Evolutionary conservation across 2,329 filamentous ascomycete genomes (phyloP).

Genomic region (Cordyceps tenuipes): DNA sequence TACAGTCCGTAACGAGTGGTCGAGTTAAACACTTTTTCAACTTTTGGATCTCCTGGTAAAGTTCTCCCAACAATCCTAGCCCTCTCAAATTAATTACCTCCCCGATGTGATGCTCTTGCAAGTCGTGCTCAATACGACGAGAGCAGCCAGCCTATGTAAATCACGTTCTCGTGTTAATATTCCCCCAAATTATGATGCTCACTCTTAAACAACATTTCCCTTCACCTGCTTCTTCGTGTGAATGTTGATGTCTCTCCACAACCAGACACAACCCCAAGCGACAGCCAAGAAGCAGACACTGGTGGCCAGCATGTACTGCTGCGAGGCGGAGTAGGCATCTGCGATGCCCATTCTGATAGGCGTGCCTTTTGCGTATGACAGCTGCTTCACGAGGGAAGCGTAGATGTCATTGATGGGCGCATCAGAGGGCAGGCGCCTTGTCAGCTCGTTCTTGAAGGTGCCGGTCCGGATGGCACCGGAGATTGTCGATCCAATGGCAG

Average conservation of each 20-base stretch:
- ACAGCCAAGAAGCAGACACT: conserved; percentile 37
- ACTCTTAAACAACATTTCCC: conserved; percentile 27
- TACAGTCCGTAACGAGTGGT: too few species aligned
- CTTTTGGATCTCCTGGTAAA: too few species aligned
- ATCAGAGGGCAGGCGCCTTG: conserved; percentile 38
- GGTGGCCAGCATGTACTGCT: conserved; percentile 43
- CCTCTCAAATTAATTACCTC: too few species aligned
- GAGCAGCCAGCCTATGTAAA: neutral
- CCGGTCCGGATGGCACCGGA: conserved; percentile 58
- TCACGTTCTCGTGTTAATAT: neutral
- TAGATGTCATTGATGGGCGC: conserved; percentile 35
- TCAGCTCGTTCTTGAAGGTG: conserved; percentile 44
- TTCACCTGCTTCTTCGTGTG: conserved; percentile 34
- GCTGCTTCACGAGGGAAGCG: conserved; percentile 42
- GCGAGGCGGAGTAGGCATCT: conserved; percentile 48
- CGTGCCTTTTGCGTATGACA: conserved; percentile 42
- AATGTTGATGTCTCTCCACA: conserved; percentile 47
- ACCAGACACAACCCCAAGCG: conserved; percentile 22
- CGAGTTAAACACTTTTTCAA: too few species aligned
- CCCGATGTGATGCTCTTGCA: too few species aligned
- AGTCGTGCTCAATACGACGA: neutral
- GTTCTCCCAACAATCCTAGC: too few species aligned
- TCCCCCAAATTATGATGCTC: neutral
- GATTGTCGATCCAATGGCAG: conserved; percentile 50
- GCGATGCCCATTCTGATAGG: conserved; percentile 48